Evolutionary conservation across 768 basidiomycete species (phyloP).

Genomic region (Rhodotorula sphaerocarpa): DNA sequence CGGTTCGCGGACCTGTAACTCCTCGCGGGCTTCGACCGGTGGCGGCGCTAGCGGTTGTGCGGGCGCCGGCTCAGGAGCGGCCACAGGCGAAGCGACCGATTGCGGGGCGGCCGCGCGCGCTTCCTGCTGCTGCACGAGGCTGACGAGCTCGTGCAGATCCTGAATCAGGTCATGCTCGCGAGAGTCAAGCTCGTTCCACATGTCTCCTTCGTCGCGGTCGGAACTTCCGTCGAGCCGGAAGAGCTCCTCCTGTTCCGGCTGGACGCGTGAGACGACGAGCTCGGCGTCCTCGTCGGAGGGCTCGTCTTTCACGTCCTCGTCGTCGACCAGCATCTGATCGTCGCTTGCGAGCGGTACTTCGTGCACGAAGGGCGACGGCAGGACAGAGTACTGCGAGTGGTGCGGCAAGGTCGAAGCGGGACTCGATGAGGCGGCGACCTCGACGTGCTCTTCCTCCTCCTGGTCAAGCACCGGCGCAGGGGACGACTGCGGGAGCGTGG

Average conservation of each 20-base stretch:
- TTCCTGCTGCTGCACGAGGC: too few species aligned
- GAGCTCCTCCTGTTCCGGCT: background rate
- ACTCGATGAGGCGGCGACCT: background rate
- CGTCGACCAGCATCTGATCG: background rate
- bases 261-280: background rate
- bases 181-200: background rate
- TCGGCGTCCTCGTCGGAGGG: background rate
- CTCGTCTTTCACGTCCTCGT: background rate
- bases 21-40: too few species aligned
- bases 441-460: background rate
- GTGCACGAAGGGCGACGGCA: conserved; percentile 1
- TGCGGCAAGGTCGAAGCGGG: background rate
- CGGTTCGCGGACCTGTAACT: too few species aligned
- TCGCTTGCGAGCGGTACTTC: background rate
- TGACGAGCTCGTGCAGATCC: too few species aligned
- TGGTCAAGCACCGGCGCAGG: background rate
- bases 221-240: background rate
- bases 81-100: too few species aligned
- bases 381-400: conserved; percentile 4
- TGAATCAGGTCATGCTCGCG: too few species aligned
- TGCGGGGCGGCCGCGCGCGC: too few species aligned
- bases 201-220: background rate
- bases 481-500: background rate
- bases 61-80: too few species aligned
- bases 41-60: too few species aligned